A percentile compares a stretch with the other conserved stretches of the same genome.
phyloP scores from a whole-genome alignment of 257 asterid genomes.

The Coffea eugenioides region DNA sequence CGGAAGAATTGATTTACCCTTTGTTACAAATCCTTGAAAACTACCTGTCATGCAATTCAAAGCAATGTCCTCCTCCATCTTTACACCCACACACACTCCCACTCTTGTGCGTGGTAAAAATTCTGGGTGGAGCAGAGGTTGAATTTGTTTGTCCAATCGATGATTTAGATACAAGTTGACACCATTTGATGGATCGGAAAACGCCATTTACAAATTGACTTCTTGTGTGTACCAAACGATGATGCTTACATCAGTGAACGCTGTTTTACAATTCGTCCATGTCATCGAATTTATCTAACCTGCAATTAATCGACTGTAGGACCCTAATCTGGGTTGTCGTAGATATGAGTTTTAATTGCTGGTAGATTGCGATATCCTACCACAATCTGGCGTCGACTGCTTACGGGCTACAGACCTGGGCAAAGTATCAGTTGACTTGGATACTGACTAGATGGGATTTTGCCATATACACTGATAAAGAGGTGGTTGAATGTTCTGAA shows the following conservation, averaged over 20 bases:
- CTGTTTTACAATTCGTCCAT: too few species aligned
- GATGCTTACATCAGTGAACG: neutral
- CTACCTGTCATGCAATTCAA: neutral
- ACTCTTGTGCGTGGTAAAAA: neutral
- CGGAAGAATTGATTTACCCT: neutral
- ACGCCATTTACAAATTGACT: neutral
- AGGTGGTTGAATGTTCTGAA: conserved; percentile 13
- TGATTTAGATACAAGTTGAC: neutral
- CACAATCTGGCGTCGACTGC: neutral
- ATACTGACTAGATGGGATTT: neutral
- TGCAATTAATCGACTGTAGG: neutral
- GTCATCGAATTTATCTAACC: neutral
- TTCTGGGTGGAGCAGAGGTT: too few species aligned
- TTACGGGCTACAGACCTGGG: neutral
- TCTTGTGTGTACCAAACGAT: neutral
- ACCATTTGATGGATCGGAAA: too few species aligned
- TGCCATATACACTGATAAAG: neutral
- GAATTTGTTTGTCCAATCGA: neutral
- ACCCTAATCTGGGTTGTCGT: neutral
- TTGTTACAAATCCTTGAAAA: neutral
- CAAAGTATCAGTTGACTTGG: neutral
- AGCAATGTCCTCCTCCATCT: neutral
- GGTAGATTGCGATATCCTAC: neutral
- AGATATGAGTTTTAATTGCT: neutral
- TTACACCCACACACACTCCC: too few species aligned